These are phyloP conservation scores for Benincasa hispida DNA, from an alignment of 306 rosid species.

Conservation along the genomic window DNA sequence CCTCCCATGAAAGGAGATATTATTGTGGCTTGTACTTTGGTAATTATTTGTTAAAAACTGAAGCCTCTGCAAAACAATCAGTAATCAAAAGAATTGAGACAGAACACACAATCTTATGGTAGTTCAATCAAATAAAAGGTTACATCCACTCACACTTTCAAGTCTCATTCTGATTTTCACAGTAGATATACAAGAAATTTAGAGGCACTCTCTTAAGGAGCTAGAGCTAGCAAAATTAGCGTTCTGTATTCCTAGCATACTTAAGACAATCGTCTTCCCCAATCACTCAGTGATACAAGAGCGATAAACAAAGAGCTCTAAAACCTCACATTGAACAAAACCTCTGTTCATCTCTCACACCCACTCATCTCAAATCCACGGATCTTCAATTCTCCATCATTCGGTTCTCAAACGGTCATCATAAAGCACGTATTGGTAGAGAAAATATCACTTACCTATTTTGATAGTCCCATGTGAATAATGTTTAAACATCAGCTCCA, in stretches of 20 bases:
- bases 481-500: not conserved
- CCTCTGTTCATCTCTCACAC: no score
- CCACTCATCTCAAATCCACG: no score
- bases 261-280: not conserved
- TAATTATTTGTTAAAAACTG: not conserved
- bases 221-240: not conserved
- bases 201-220: not conserved
- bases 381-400: not conserved
- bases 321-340: no score
- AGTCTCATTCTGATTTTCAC: not conserved
- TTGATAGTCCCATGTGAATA: not conserved
- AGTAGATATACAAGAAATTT: not conserved
- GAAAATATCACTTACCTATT: not conserved
- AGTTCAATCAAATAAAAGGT: not conserved
- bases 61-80: not conserved
- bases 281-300: not conserved
- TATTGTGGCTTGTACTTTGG: not conserved
- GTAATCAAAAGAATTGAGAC: not conserved
- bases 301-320: not conserved
- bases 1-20: not conserved
- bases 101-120: not conserved
- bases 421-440: not conserved
- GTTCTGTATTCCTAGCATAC: not conserved
- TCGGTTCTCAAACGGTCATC: not conserved
- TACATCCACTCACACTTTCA: not conserved